Percentiles rank a stretch among this genome's conserved stretches.
Conservation (phyloP, 1,284 basidiomycete genomes). For the Dichomitus squalens region DNA sequence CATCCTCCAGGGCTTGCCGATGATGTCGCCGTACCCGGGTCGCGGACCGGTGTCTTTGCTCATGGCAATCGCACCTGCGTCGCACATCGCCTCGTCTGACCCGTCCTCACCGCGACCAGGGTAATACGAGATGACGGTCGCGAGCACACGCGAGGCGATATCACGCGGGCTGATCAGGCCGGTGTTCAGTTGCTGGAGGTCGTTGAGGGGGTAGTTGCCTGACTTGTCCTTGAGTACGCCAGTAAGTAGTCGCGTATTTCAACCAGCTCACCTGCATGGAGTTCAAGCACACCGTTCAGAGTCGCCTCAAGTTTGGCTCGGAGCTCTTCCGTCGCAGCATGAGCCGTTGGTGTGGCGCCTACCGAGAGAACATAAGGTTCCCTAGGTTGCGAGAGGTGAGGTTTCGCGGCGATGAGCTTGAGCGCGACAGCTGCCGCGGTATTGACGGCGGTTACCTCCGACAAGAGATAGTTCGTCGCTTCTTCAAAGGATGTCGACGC, state of each 20-base stretch:
- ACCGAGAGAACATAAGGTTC: slow-evolving; percentile 73
- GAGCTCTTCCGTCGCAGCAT: slow-evolving; percentile 64
- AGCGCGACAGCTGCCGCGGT: slow-evolving; percentile 63
- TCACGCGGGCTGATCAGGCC: slow-evolving; percentile 56
- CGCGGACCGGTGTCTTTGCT: slow-evolving; percentile 82
- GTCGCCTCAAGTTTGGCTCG: slow-evolving; percentile 46
- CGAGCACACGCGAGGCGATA: slow-evolving; percentile 71
- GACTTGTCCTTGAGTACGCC: slow-evolving; percentile 3
- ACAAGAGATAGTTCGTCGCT: slow-evolving; percentile 66
- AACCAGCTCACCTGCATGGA: slow-evolving; percentile 66
- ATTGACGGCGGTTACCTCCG: slow-evolving; percentile 77
- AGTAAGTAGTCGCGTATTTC: background rate
- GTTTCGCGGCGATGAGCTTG: slow-evolving; percentile 42
- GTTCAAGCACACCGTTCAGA: slow-evolving; percentile 64
- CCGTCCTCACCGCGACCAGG: slow-evolving; percentile 63
- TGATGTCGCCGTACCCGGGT: slow-evolving; percentile 71
- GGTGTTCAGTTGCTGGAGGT: slow-evolving; percentile 84
- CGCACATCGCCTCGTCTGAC: slow-evolving; percentile 75
- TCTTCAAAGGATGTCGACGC: slow-evolving; percentile 65
- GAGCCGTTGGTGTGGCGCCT: slow-evolving; percentile 87
- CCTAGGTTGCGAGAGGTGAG: slow-evolving; percentile 34
- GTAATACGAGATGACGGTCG: slow-evolving; percentile 79
- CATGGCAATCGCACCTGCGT: slow-evolving; percentile 83
- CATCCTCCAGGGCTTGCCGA: slow-evolving; percentile 72
- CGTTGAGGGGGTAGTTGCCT: slow-evolving; percentile 85